A percentile compares a stretch with the other conserved stretches of the same genome.
These are phyloP conservation scores for Colletotrichum neosansevieriae DNA, from an alignment of 2,329 filamentous ascomycete species.

Conservation along the genomic window DNA sequence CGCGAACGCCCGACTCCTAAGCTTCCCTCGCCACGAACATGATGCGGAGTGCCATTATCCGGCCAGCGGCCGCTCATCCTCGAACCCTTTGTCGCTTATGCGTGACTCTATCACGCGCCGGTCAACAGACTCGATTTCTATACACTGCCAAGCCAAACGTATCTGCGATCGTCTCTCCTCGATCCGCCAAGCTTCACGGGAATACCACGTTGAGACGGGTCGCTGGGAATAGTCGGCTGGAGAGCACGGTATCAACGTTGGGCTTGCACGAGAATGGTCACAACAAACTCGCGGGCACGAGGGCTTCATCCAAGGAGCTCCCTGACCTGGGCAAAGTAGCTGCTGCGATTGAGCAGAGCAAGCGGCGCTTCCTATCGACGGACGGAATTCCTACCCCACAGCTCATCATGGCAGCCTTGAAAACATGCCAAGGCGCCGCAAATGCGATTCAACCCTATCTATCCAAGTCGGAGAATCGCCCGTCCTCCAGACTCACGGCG, in stretches of 20 bases:
- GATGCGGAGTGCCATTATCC: constrained; percentile 55
- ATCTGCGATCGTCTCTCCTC: constrained; percentile 30
- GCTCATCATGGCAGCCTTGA: constrained; percentile 58
- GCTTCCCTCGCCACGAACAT: constrained; percentile 33
- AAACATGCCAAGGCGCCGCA: constrained; percentile 59
- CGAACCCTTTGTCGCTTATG: constrained; percentile 59
- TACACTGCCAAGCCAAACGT: constrained; percentile 40
- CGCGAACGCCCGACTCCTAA: constrained; percentile 18
- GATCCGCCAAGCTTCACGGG: constrained; percentile 27
- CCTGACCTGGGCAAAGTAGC: constrained; percentile 56
- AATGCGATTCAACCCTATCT: constrained; percentile 57
- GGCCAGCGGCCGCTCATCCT: constrained; percentile 41
- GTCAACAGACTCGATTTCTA: constrained; percentile 32
- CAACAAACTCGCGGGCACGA: constrained; percentile 18
- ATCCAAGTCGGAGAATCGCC: constrained; percentile 53
- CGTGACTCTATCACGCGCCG: constrained; percentile 49
- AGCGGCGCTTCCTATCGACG: constrained; percentile 57
- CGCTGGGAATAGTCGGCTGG: constrained; percentile 16
- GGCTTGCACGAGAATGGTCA: constrained; percentile 16
- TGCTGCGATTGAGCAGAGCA: constrained; percentile 56
- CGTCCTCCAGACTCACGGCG: constrained; percentile 61
- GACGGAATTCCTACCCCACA: constrained; percentile 59
- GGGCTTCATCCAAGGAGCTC: constrained; percentile 42
- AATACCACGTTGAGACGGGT: constrained; percentile 31
- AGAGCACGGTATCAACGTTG: constrained; percentile 24